Evolutionary conservation across 257 asterid species (phyloP), one percentile per base, ranked within the genome.

Genomic region (Coffea canephora): DNA sequence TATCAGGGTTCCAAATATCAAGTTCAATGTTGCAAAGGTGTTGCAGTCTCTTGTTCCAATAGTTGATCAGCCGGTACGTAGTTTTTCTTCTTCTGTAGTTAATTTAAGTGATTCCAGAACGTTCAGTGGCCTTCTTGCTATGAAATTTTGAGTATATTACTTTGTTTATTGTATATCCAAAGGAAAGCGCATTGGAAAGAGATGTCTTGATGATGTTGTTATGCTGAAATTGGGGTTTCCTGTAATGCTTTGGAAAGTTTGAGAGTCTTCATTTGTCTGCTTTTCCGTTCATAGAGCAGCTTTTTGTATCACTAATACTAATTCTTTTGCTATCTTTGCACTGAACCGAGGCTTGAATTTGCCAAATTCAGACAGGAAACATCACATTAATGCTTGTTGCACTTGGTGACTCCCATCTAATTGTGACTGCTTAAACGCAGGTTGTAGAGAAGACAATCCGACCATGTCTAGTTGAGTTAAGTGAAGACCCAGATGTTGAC

Each of bases 401-500:
- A 48, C 12, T 14, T 48, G 34, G 75, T 78, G 9, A 78, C 64
- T 43, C 55, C 9, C 52, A 27, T 52, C 19, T 66, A 3, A 52
- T 34, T 52, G 49, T 14, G 36, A 64, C 59, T 67, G 48, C 62
- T 84, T 77, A 39, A 55, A 10, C 69, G 48, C 88, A 93, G 98
- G 98, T 95, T 82, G 97, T 88, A 73, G 98, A 95, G 88, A 89
- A 82, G 64, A 88, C 92, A 71, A 90, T 95, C 54, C 90, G 92
- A 36, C 98, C 98, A 14, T 83, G 90, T 81, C 85, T 95, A 86
- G 95, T 88, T 15, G 98, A 95, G 78, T 95, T 95, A 34, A 81
- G 91, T 0, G 98, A 94, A 91, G 98, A 94, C 79, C 96, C 97
- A 12, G 98, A 94, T 77, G 97, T 93, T 7, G 98, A 94, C 80